These are phyloP conservation scores for Perkinsus chesapeaki DNA, from an alignment of 169 alveolate genomes.

Conservation along the genomic window DNA sequence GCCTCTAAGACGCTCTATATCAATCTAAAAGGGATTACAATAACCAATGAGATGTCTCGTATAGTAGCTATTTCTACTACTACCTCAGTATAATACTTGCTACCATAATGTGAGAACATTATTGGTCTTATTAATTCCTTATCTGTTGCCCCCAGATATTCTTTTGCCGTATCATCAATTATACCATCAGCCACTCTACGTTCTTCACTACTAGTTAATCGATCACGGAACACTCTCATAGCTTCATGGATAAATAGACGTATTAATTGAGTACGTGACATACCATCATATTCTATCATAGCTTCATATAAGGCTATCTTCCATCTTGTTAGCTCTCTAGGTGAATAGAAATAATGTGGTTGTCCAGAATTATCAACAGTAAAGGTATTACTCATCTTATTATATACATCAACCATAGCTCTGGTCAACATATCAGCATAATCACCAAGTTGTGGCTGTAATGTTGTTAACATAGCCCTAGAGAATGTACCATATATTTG, in stretches of 20 bases:
- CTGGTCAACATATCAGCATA: conserved; percentile 83
- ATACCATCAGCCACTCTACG: conserved; percentile 84
- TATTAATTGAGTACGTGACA: conserved; percentile 53
- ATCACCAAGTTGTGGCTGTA: conserved; percentile 58
- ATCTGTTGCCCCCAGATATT: conserved; percentile 48
- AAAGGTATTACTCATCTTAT: conserved; percentile 75
- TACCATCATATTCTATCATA: conserved; percentile 37
- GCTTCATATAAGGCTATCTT: conserved; percentile 81
- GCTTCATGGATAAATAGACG: conserved; percentile 91
- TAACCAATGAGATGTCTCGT: not conserved
- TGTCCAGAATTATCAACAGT: conserved; percentile 81
- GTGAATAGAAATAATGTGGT: conserved; percentile 96
- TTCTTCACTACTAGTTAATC: conserved; percentile 84
- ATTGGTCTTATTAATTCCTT: conserved; percentile 66
- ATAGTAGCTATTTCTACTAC: not conserved
- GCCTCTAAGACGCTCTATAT: conserved; percentile 70
- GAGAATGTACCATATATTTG: conserved; percentile 94
- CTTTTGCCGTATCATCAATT: conserved; percentile 70
- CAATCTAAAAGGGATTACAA: conserved; percentile 10
- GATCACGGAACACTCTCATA: conserved; percentile 88
- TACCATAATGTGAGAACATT: conserved; percentile 61
- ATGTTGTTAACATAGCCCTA: conserved; percentile 86
- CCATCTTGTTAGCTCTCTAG: conserved; percentile 98
- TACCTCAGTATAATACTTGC: conserved; percentile 48
- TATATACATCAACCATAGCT: conserved; percentile 95